Conservation (phyloP, 2,329 filamentous ascomycete genomes). For the Curvularia hawaiiensis region DNA sequence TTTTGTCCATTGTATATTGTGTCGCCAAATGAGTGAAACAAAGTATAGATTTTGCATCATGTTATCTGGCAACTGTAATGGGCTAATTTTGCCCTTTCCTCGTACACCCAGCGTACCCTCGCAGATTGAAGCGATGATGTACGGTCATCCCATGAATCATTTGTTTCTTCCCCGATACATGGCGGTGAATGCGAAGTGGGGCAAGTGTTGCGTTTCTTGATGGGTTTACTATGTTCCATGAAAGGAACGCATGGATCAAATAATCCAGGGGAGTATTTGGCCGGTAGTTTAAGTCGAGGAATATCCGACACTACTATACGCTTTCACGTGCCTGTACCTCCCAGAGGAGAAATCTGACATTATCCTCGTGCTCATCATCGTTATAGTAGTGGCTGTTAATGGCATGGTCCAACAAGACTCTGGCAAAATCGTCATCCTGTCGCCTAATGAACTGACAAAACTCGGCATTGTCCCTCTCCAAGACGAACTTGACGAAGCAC, state of each 20-base stretch:
- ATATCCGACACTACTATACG: slow-evolving; percentile 7
- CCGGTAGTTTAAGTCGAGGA: not conserved
- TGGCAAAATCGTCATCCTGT: slow-evolving; percentile 26
- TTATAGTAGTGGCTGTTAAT: slow-evolving; percentile 24
- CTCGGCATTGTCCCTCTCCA: slow-evolving; percentile 23
- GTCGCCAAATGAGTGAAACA: not conserved
- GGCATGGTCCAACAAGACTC: slow-evolving; percentile 27
- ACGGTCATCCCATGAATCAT: not conserved
- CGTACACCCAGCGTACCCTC: not conserved
- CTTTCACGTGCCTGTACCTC: slow-evolving; percentile 28
- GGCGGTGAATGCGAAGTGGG: not conserved
- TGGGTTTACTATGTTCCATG: not conserved
- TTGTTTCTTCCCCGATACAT: not conserved
- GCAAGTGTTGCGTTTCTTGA: not conserved
- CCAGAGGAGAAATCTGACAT: slow-evolving; percentile 31
- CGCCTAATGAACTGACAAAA: slow-evolving; percentile 31
- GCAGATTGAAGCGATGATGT: not conserved
- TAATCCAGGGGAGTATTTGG: not conserved
- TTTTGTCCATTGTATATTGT: not conserved
- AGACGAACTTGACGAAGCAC: slow-evolving; percentile 26
- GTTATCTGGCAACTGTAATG: not conserved
- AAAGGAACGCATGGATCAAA: not conserved
- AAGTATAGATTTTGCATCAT: not conserved
- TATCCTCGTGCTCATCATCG: slow-evolving; percentile 24
- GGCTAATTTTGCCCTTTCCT: not conserved